phyloP scores from a whole-genome alignment of 805 yeast species.

The Millerozyma acaciae region DNA sequence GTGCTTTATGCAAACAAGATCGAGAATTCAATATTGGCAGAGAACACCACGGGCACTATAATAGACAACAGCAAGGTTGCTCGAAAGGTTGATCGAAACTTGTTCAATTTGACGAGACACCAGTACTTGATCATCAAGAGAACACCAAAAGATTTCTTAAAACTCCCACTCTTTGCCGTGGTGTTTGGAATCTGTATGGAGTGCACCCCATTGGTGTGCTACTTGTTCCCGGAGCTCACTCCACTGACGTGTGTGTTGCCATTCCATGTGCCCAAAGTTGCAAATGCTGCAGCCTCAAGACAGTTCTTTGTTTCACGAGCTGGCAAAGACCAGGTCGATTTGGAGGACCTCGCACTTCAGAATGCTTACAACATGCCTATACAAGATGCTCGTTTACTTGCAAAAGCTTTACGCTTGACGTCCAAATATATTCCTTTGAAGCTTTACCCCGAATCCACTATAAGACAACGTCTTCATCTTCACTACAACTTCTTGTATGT shows the following conservation, averaged over 20 bases:
- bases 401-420: conserved; percentile 34
- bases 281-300: conserved; percentile 18
- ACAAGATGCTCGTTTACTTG: conserved; percentile 33
- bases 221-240: conserved; percentile 49
- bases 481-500: conserved; percentile 45
- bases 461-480: conserved; percentile 32
- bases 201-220: conserved; percentile 50
- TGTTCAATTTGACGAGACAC: conserved; percentile 43
- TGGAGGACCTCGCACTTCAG: conserved; percentile 26
- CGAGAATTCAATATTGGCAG: conserved; percentile 26
- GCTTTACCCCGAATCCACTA: conserved; percentile 34
- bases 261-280: conserved; percentile 34
- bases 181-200: conserved; percentile 50
- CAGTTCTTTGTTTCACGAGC: conserved; percentile 8
- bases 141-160: conserved; percentile 46
- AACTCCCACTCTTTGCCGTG: conserved; percentile 51
- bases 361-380: conserved; percentile 48
- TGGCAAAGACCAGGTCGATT: conserved; percentile 9
- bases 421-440: conserved; percentile 38
- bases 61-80: conserved; percentile 11
- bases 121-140: conserved; percentile 51
- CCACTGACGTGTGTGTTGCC: conserved; percentile 60
- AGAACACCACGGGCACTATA: conserved; percentile 16
- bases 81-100: conserved; percentile 7
- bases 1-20: conserved; percentile 32